These are phyloP conservation scores for Helianthus tuberosus DNA, from an alignment of 129 eudicot genomes.

Conservation along the genomic window DNA sequence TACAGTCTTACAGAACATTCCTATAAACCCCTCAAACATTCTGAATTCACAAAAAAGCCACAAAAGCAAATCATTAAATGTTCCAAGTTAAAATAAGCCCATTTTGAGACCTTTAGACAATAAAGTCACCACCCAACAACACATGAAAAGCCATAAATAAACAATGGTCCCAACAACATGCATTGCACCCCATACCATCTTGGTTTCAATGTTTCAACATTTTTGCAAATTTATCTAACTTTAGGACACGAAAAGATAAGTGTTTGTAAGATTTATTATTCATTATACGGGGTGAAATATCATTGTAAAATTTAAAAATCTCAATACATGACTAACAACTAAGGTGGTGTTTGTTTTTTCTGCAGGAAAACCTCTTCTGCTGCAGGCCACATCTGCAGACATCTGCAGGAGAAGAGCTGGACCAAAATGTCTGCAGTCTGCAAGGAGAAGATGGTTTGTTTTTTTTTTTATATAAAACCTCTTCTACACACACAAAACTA, in stretches of 20 bases:
- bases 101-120: conserved; percentile 34
- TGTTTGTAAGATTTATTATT: neutral
- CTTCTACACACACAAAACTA: too few species aligned
- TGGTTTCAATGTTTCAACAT: conserved; percentile 24
- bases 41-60: conserved; percentile 15
- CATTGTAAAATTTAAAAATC: neutral
- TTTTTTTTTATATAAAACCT: too few species aligned
- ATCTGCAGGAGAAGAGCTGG: too few species aligned
- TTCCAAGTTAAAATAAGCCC: conserved; percentile 28
- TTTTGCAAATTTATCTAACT: conserved; percentile 26
- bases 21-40: conserved; percentile 24
- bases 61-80: conserved; percentile 29
- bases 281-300: neutral
- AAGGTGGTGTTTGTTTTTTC: too few species aligned
- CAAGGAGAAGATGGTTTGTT: too few species aligned
- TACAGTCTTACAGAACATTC: conserved; percentile 17
- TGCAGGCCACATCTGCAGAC: too few species aligned
- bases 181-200: conserved; percentile 25
- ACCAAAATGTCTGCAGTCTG: too few species aligned
- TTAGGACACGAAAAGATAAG: conserved; percentile 7
- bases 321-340: too few species aligned
- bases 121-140: conserved; percentile 37
- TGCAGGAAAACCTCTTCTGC: too few species aligned
- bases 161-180: conserved; percentile 23
- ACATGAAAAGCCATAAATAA: conserved; percentile 29